phyloP scores from a whole-genome alignment of 2,329 filamentous ascomycete genomes.

The Aspergillus novofumigatus region DNA sequence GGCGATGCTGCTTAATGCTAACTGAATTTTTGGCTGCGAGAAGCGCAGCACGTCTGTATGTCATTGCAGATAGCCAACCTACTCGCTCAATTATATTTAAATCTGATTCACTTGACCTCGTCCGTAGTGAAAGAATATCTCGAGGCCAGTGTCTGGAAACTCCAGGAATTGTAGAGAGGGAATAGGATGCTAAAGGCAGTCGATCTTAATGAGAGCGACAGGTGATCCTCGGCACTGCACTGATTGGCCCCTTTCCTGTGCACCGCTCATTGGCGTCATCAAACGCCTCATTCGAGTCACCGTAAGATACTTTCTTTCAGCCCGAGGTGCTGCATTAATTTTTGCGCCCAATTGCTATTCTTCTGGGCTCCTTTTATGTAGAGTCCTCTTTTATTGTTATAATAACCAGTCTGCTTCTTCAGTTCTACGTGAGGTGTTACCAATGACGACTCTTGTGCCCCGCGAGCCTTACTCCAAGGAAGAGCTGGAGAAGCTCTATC shows the following conservation, averaged over 20 bases:
- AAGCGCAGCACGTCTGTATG: neutral
- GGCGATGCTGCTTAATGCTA: neutral
- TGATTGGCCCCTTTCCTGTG: neutral
- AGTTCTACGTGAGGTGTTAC: neutral
- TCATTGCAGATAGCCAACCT: neutral
- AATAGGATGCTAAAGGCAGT: neutral
- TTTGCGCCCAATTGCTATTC: neutral
- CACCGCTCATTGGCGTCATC: neutral
- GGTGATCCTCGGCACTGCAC: neutral
- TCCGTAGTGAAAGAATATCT: neutral
- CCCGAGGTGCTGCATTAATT: neutral
- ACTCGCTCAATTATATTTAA: neutral
- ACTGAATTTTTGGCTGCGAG: neutral
- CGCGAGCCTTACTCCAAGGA: conserved; percentile 72
- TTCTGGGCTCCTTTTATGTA: neutral
- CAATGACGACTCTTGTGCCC: conserved; percentile 75
- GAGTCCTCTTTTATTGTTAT: neutral
- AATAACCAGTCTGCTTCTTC: neutral
- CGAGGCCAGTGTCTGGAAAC: neutral
- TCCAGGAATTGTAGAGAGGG: neutral
- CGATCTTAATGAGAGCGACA: neutral
- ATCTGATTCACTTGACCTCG: neutral
- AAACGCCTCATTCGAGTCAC: neutral
- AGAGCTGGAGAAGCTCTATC: conserved; percentile 79
- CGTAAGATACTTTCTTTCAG: neutral